A percentile compares a stretch with the other conserved stretches of the same genome.
phyloP scores from a whole-genome alignment of 768 basidiomycete genomes.

The Pisolithus orientalis region DNA sequence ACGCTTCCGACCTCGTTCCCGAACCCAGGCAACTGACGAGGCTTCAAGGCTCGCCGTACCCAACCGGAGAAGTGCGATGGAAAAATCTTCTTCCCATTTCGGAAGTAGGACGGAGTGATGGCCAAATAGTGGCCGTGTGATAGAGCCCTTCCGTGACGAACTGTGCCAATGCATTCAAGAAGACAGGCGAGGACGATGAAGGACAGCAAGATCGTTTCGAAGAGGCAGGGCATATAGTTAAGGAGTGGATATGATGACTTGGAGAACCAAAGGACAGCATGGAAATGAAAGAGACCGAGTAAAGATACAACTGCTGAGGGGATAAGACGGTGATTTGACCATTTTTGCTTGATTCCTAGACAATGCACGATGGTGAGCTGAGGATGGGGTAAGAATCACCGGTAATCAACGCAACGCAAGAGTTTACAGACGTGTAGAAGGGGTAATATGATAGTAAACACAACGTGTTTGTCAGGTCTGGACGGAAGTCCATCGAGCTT shows the following conservation, averaged over 20 bases:
- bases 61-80: slow-evolving; percentile 61
- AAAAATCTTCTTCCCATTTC: slow-evolving; percentile 67
- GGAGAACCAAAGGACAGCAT: slow-evolving; percentile 48
- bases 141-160: slow-evolving; percentile 53
- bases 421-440: slow-evolving; percentile 53
- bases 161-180: slow-evolving; percentile 60
- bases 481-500: slow-evolving; percentile 42
- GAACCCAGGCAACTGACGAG: slow-evolving; percentile 61
- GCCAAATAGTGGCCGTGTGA: slow-evolving; percentile 58
- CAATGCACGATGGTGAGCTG: slow-evolving; percentile 61
- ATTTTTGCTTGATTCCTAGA: slow-evolving; percentile 56
- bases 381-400: not conserved
- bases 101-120: slow-evolving; percentile 36
- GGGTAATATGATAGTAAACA: slow-evolving; percentile 69
- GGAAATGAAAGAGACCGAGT: slow-evolving; percentile 61
- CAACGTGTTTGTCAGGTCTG: slow-evolving; percentile 65
- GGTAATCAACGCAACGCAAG: not conserved
- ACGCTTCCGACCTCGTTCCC: slow-evolving; percentile 69
- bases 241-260: slow-evolving; percentile 56
- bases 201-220: slow-evolving; percentile 56
- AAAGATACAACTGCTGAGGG: slow-evolving; percentile 61
- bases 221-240: slow-evolving; percentile 67
- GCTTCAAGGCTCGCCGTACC: slow-evolving; percentile 74
- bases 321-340: slow-evolving; percentile 61
- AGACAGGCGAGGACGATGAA: slow-evolving; percentile 54